Evolutionary conservation across 2,329 filamentous ascomycete genomes (phyloP).

Genomic region (Beauveria bassiana): DNA sequence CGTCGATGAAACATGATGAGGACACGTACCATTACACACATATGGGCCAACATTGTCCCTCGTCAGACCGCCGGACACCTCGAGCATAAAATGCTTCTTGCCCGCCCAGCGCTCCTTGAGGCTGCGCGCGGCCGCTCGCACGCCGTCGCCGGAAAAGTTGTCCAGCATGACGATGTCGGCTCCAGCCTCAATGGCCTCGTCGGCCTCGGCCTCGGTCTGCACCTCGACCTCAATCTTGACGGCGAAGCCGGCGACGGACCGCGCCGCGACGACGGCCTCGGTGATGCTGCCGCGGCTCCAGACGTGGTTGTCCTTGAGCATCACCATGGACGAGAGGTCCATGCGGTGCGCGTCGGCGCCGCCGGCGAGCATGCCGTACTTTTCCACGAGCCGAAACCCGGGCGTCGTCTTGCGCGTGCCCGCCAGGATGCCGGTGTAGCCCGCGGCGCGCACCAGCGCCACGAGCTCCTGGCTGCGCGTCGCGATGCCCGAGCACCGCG

Average conservation of each 20-base stretch:
- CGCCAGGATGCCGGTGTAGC: conserved; percentile 78
- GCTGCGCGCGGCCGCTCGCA: conserved; percentile 64
- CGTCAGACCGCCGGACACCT: conserved; percentile 86
- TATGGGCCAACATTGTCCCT: conserved; percentile 76
- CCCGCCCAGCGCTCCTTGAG: conserved; percentile 77
- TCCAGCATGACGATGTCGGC: conserved; percentile 97
- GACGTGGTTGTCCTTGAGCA: conserved; percentile 99
- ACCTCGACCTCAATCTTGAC: conserved; percentile 97
- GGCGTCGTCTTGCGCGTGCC: conserved; percentile 96
- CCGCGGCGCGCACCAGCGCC: conserved; percentile 49
- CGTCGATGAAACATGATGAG: background rate
- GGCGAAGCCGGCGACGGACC: conserved; percentile 77
- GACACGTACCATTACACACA: conserved; percentile 58
- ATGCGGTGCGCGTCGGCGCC: conserved; percentile 88
- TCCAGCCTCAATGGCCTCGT: conserved; percentile 83
- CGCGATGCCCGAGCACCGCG: conserved; percentile 86
- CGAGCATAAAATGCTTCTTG: conserved; percentile 67
- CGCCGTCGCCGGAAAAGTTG: conserved; percentile 78
- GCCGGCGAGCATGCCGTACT: conserved; percentile 94
- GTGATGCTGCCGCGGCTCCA: conserved; percentile 86
- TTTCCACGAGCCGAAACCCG: conserved; percentile 90
- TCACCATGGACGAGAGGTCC: conserved; percentile 90
- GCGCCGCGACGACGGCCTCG: conserved; percentile 76
- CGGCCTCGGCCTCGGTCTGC: conserved; percentile 76
- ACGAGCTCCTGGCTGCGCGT: conserved; percentile 55